A percentile compares a stretch with the other conserved stretches of the same genome.
Conservation (phyloP, 2,329 filamentous ascomycete genomes). For the Sporothrix inflata region DNA sequence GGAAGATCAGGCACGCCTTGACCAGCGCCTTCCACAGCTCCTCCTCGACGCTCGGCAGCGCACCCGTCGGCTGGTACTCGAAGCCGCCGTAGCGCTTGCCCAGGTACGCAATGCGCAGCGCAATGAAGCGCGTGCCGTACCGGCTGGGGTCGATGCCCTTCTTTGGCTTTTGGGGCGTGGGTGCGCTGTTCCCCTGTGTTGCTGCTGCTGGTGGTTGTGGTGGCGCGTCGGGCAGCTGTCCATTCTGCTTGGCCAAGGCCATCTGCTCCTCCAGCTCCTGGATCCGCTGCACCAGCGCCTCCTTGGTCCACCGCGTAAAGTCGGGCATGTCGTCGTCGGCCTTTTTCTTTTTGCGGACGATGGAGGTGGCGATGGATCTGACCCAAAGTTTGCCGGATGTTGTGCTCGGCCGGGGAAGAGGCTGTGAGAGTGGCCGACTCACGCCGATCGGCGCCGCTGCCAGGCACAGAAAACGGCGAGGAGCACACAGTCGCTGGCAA, state of each 20-base stretch:
- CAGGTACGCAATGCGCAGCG: slow-evolving; percentile 91
- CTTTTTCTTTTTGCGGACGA: background rate
- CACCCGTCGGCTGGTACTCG: slow-evolving; percentile 77
- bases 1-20: slow-evolving; percentile 80
- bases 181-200: background rate
- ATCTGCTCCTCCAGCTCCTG: slow-evolving; percentile 33
- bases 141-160: slow-evolving; percentile 73
- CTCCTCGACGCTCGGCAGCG: slow-evolving; percentile 84
- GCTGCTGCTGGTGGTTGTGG: background rate
- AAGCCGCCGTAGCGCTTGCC: slow-evolving; percentile 91
- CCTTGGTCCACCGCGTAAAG: slow-evolving; percentile 36
- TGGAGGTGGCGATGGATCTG: background rate
- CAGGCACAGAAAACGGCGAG: no score
- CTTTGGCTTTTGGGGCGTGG: slow-evolving; percentile 46
- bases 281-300: slow-evolving; percentile 44
- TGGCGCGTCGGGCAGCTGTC: background rate
- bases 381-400: background rate
- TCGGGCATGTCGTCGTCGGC: slow-evolving; percentile 30
- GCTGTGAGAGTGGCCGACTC: background rate
- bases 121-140: slow-evolving; percentile 83
- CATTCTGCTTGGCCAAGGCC: background rate
- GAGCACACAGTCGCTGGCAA: background rate
- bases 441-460: background rate
- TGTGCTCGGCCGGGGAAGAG: background rate
- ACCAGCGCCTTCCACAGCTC: slow-evolving; percentile 89